phyloP scores from a whole-genome alignment of 106 monocot genomes.

The Amphibolis antarctica region DNA sequence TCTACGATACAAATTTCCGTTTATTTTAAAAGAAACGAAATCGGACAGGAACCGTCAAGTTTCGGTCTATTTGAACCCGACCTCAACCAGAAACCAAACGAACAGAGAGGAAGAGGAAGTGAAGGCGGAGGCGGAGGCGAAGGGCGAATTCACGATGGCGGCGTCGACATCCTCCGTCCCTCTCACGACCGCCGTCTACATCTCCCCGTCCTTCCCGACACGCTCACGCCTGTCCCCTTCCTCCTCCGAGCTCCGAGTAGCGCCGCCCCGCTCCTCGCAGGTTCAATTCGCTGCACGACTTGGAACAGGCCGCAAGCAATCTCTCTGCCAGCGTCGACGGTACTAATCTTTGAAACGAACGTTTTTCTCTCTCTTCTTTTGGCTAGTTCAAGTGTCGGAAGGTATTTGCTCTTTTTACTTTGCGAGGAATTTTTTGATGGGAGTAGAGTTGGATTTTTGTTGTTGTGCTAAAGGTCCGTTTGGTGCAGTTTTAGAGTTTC shows the following conservation, averaged over 20 bases:
- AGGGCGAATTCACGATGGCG: not conserved
- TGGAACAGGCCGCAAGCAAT: not conserved
- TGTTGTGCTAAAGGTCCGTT: too few relatives aligned
- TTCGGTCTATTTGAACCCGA: too few relatives aligned
- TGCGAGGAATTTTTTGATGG: not conserved
- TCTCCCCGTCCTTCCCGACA: not conserved
- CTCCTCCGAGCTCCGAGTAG: not conserved
- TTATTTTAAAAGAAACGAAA: too few relatives aligned
- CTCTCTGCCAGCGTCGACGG: not conserved
- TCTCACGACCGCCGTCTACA: not conserved
- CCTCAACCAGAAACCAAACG: too few relatives aligned
- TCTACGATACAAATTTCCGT: too few relatives aligned
- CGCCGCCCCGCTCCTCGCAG: not conserved
- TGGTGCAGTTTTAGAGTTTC: too few relatives aligned
- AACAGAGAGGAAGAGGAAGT: not conserved
- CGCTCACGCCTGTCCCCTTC: not conserved
- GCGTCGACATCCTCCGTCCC: not conserved
- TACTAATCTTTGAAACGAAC: not conserved
- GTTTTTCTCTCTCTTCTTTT: not conserved
- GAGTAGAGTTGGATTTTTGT: too few relatives aligned
- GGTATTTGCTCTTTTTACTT: not conserved
- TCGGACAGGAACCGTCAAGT: too few relatives aligned
- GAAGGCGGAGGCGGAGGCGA: not conserved
- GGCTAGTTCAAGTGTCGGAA: not conserved
- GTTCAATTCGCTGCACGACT: not conserved